Conservation (phyloP, 768 basidiomycete genomes). For the Terana coerulea region DNA sequence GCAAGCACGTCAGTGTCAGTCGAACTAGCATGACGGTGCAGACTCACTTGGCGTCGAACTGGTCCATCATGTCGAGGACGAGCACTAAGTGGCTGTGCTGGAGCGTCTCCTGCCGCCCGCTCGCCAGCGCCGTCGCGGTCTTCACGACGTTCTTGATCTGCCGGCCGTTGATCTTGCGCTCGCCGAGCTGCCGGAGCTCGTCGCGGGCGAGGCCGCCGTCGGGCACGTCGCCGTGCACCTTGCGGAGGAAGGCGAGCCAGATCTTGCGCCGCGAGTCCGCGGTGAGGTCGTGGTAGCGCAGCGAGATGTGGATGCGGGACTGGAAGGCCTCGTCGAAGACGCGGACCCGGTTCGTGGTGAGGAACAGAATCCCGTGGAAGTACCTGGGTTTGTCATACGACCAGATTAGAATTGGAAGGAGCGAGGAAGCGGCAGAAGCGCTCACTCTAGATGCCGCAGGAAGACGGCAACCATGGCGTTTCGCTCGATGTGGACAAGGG, state of each 20-base stretch:
- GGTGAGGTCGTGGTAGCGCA: conserved; percentile 59
- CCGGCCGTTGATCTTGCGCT: conserved; percentile 54
- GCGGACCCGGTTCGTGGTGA: conserved; percentile 37
- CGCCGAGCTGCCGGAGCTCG: conserved; percentile 44
- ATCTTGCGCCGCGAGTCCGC: conserved; percentile 52
- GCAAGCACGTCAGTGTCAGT: not conserved
- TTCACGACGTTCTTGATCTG: conserved; percentile 70
- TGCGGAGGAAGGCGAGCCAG: conserved; percentile 58
- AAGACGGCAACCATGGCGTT: conserved; percentile 73
- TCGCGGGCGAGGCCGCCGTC: conserved; percentile 34
- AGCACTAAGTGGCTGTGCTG: conserved; percentile 49
- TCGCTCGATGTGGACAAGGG: conserved; percentile 57
- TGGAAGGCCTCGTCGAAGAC: conserved; percentile 36
- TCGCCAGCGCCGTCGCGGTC: conserved; percentile 59
- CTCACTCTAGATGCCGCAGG: conserved; percentile 24
- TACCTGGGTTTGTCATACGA: conserved; percentile 14
- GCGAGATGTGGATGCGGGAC: conserved; percentile 30
- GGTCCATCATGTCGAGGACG: conserved; percentile 59
- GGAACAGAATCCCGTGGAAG: conserved; percentile 36
- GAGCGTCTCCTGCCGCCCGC: conserved; percentile 43
- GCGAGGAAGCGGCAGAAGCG: no score
- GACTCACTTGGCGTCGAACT: conserved; percentile 39
- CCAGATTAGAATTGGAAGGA: no score
- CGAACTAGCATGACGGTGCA: not conserved
- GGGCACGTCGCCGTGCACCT: conserved; percentile 23